Percentiles rank a stretch among this genome's conserved stretches.
phyloP scores from a whole-genome alignment of 176 grass and related monocot genomes.

The Hyparrhenia diplandra region DNA sequence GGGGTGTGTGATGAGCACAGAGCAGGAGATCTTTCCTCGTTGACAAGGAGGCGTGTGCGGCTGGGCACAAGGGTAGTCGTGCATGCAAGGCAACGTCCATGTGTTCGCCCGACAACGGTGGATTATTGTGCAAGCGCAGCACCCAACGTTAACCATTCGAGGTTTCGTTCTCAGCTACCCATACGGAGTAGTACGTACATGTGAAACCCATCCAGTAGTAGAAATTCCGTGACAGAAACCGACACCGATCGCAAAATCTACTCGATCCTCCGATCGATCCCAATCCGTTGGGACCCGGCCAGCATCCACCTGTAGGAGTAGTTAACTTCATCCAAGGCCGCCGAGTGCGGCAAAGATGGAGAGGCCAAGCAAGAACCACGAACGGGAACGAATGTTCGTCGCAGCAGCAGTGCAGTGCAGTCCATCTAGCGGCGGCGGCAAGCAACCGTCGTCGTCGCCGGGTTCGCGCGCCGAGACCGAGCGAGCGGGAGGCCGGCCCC shows the following conservation, averaged over 20 bases:
- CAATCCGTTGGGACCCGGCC: too few species aligned
- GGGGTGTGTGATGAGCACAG: background rate
- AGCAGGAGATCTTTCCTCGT: background rate
- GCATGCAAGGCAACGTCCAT: background rate
- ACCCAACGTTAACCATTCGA: background rate
- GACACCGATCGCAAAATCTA: too few species aligned
- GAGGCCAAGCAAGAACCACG: background rate
- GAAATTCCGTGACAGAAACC: too few species aligned
- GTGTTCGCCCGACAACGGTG: background rate
- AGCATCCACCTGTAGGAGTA: too few species aligned
- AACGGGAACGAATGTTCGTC: background rate
- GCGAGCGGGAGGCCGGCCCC: background rate
- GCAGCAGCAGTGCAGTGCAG: too few species aligned
- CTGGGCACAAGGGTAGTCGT: background rate
- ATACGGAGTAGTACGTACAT: background rate
- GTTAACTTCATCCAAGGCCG: too few species aligned
- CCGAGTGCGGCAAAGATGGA: background rate
- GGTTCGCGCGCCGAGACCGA: slow-evolving; percentile 10
- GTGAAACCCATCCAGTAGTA: background rate
- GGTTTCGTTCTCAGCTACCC: background rate
- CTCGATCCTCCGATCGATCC: too few species aligned
- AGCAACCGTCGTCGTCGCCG: slow-evolving; percentile 33
- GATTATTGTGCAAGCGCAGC: background rate
- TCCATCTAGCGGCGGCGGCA: slow-evolving; percentile 20
- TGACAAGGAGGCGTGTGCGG: background rate